A percentile compares a stretch with the other conserved stretches of the same genome.
phyloP scores from a whole-genome alignment of 495 filamentous ascomycete genomes.

The Aspergillus nidulans region DNA sequence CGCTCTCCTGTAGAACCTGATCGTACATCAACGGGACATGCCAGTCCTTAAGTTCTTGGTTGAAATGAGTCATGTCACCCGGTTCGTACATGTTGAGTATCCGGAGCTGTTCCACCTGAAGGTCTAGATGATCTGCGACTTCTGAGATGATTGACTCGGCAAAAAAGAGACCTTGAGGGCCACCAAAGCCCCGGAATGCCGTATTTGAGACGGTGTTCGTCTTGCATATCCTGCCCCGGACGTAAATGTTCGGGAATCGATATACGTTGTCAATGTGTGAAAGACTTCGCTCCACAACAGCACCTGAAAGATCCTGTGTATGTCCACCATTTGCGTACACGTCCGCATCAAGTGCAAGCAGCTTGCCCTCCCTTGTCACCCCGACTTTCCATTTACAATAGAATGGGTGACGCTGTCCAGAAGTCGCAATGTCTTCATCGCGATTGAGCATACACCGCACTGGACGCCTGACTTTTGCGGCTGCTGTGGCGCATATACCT shows the following conservation, averaged over 20 bases:
- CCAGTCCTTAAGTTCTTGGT: constrained; percentile 87
- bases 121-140: constrained; percentile 81
- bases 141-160: constrained; percentile 86
- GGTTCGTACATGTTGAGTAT: constrained; percentile 88
- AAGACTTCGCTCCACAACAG: constrained; percentile 79
- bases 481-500: constrained; percentile 76
- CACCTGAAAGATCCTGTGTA: constrained; percentile 83
- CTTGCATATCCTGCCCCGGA: constrained; percentile 81
- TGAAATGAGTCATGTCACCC: constrained; percentile 81
- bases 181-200: constrained; percentile 95
- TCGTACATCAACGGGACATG: constrained; percentile 92
- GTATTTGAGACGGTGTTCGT: constrained; percentile 97
- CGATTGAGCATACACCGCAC: constrained; percentile 96
- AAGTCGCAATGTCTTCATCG: constrained; percentile 91
- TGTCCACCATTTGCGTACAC: constrained; percentile 91
- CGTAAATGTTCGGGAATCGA: constrained; percentile 76
- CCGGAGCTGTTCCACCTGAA: constrained; percentile 75
- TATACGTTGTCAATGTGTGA: constrained; percentile 88
- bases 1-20: constrained; percentile 75
- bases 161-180: constrained; percentile 95
- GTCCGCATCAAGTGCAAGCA: constrained; percentile 89
- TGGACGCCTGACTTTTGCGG: constrained; percentile 73
- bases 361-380: constrained; percentile 86
- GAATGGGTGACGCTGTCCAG: constrained; percentile 93
- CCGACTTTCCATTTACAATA: constrained; percentile 87